phyloP scores from a whole-genome alignment of 441 rosid species.

The Gossypium gossypioides region DNA sequence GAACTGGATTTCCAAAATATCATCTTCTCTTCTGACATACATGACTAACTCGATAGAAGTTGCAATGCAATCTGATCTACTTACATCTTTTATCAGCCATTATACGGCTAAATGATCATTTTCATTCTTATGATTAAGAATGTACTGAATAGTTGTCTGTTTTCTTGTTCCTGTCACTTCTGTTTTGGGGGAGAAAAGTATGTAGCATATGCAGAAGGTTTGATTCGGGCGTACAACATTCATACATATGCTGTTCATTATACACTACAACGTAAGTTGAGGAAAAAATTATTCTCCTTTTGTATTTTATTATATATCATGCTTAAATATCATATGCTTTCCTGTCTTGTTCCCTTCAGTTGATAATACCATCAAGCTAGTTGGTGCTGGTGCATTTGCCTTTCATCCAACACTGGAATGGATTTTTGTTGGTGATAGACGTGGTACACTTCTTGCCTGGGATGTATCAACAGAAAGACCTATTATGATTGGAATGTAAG shows the following conservation, averaged over 20 bases:
- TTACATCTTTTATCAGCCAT: neutral
- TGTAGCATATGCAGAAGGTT: constrained; percentile 98
- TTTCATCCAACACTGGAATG: constrained; percentile 95
- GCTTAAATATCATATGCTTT: constrained; percentile 1
- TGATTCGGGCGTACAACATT: constrained; percentile 96
- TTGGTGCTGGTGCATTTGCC: constrained; percentile 94
- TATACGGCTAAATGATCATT: constrained; percentile 4
- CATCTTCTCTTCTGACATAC: neutral
- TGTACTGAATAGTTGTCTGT: constrained; percentile 8
- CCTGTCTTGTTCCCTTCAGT: constrained; percentile 36
- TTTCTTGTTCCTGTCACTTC: constrained; percentile 26
- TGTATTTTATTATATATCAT: constrained; percentile 1
- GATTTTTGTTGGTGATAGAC: constrained; percentile 98
- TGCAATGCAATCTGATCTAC: constrained; percentile 3
- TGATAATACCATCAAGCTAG: constrained; percentile 90
- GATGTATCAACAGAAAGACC: constrained; percentile 99
- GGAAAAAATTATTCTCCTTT: neutral
- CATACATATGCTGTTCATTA: constrained; percentile 88
- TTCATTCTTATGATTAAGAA: constrained; percentile 9
- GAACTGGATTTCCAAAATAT: neutral
- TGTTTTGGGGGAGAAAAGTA: constrained; percentile 33
- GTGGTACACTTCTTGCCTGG: constrained; percentile 96
- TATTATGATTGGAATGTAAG: constrained; percentile 94
- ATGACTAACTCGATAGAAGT: neutral
- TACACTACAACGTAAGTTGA: constrained; percentile 78